Evolutionary conservation across 371 early-diverging fungal genomes (phyloP).

Genomic region (Batkoa obscura): DNA sequence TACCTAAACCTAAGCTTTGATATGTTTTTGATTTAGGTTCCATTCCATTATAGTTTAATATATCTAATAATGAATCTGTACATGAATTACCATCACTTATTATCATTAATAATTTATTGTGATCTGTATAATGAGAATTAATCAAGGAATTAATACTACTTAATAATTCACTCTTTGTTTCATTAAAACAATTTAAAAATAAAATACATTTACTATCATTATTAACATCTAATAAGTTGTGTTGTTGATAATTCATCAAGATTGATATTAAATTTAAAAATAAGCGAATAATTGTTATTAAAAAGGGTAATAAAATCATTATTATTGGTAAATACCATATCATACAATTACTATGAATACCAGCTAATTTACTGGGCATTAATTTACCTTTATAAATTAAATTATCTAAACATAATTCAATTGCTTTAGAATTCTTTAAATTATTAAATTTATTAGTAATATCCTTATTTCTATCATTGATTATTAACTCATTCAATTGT

Average conservation of each 20-base stretch:
- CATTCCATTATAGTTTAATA: constrained; percentile 71
- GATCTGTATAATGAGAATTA: background rate
- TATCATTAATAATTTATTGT: background rate
- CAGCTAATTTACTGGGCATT: background rate
- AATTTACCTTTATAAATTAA: background rate
- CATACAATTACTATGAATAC: background rate
- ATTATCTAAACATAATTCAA: background rate
- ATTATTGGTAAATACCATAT: background rate
- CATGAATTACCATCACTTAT: constrained; percentile 1
- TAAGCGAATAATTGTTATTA: too few species aligned
- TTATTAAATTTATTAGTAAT: background rate
- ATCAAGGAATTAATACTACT: background rate
- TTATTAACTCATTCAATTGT: background rate
- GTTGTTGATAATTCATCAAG: too few species aligned
- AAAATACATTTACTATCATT: too few species aligned
- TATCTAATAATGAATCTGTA: constrained; percentile 44
- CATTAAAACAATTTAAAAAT: constrained; percentile 6
- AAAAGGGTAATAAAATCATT: background rate
- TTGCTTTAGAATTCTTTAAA: background rate
- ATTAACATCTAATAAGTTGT: too few species aligned
- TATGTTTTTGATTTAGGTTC: constrained; percentile 49
- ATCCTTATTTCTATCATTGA: background rate
- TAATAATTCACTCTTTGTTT: background rate
- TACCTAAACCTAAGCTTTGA: constrained; percentile 73
- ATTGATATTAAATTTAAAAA: too few species aligned